Conservation (phyloP, 176 grass and related monocot species). For the Bolboschoenus planiculmis region DNA sequence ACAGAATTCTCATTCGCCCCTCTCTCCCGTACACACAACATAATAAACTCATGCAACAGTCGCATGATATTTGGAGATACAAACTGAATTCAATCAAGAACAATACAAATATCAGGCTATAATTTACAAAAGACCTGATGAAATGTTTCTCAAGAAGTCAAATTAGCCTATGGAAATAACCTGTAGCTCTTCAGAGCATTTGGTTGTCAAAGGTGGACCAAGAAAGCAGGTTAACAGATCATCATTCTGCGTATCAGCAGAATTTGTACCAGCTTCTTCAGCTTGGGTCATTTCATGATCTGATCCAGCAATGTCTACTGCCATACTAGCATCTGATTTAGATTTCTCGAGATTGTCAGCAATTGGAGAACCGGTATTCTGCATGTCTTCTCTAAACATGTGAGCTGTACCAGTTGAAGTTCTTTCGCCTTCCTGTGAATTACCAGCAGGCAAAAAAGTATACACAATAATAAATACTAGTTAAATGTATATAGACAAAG, state of each 20-base stretch:
- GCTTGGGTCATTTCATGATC: conserved; percentile 40
- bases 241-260: conserved; percentile 36
- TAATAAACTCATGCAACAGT: not conserved
- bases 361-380: conserved; percentile 38
- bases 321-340: conserved; percentile 32
- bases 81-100: not conserved
- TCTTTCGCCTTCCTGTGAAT: conserved; percentile 53
- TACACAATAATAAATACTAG: not conserved
- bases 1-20: not conserved
- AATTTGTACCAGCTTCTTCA: conserved; percentile 51
- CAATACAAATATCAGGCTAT: not conserved
- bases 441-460: not conserved
- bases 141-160: conserved; percentile 11
- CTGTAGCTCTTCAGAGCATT: conserved; percentile 71
- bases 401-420: conserved; percentile 40
- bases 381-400: conserved; percentile 39
- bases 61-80: not conserved
- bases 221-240: conserved; percentile 58
- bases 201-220: conserved; percentile 40
- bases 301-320: conserved; percentile 34
- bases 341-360: conserved; percentile 41
- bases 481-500: not conserved
- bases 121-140: not conserved
- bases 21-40: not conserved
- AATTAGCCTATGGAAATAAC: conserved; percentile 29